These are phyloP conservation scores for Microstroma glucosiphilum DNA, from an alignment of 1,284 basidiomycete genomes.

Conservation along the genomic window DNA sequence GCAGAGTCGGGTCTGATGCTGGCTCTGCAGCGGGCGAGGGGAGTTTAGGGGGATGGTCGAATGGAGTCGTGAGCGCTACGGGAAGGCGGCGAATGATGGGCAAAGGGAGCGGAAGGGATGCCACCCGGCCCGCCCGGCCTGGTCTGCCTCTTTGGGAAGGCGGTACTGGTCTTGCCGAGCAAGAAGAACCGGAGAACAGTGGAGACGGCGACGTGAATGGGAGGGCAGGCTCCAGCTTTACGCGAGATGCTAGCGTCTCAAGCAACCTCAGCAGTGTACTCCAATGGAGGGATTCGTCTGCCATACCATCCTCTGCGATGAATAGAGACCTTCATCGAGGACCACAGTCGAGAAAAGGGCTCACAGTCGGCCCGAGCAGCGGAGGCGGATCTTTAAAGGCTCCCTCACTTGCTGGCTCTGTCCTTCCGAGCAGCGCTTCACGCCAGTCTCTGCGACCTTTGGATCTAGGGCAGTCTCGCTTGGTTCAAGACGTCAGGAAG, in stretches of 20 bases:
- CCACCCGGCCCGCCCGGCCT: not conserved
- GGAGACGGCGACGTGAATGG: not conserved
- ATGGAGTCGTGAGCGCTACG: not conserved
- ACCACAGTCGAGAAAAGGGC: not conserved
- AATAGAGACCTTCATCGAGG: not conserved
- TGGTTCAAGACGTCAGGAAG: constrained; percentile 9
- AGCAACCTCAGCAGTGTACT: not conserved
- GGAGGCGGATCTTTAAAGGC: too few relatives aligned
- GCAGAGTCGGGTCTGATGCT: constrained; percentile 9
- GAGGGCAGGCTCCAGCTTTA: not conserved
- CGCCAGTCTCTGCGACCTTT: constrained; percentile 3
- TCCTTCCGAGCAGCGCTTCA: constrained; percentile 8
- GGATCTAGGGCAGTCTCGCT: constrained; percentile 16
- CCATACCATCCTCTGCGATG: not conserved
- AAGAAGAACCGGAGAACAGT: not conserved
- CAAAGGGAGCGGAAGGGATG: not conserved
- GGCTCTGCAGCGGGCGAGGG: constrained; percentile 8
- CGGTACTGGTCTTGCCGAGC: not conserved
- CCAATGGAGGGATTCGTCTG: not conserved
- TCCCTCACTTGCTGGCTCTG: constrained; percentile 16
- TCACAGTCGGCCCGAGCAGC: too few relatives aligned
- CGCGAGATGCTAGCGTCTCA: too few relatives aligned
- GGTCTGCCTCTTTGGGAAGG: not conserved
- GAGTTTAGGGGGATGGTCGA: constrained; percentile 13
- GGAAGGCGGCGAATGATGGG: constrained; percentile 6